Evolutionary conservation across 2,329 filamentous ascomycete genomes (phyloP).

Genomic region (Fusarium lateritium): DNA sequence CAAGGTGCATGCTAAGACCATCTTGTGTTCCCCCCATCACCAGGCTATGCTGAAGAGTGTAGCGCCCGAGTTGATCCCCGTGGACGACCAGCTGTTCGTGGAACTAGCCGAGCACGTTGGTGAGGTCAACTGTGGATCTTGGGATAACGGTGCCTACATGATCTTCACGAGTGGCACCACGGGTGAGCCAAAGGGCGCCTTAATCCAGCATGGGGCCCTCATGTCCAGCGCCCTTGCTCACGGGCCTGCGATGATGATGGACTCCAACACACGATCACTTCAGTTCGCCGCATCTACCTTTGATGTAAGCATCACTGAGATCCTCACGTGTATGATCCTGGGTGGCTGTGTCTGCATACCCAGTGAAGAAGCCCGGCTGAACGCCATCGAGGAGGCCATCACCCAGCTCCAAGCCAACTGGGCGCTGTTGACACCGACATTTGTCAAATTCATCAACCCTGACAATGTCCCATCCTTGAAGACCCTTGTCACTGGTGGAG

Average conservation of each 20-base stretch:
- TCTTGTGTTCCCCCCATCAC: constrained; percentile 45
- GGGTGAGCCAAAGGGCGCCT: constrained; percentile 37
- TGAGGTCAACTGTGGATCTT: constrained; percentile 15
- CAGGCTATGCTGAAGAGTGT: constrained; percentile 25
- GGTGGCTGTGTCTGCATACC: constrained; percentile 55
- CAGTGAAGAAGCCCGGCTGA: constrained; percentile 57
- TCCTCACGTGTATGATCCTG: constrained; percentile 33
- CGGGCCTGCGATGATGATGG: constrained; percentile 46
- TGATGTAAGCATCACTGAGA: constrained; percentile 50
- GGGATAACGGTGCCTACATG: constrained; percentile 42
- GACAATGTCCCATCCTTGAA: constrained; percentile 35
- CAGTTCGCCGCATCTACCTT: constrained; percentile 54
- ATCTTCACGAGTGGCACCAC: constrained; percentile 44
- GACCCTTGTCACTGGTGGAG: constrained; percentile 45
- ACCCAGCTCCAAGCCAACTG: constrained; percentile 39
- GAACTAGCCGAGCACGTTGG: neutral
- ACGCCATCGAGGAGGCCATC: constrained; percentile 50
- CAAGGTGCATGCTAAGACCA: constrained; percentile 36
- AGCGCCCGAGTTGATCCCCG: constrained; percentile 33
- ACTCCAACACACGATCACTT: constrained; percentile 47
- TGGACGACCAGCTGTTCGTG: constrained; percentile 33
- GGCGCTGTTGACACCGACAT: constrained; percentile 39
- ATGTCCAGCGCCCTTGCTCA: constrained; percentile 39
- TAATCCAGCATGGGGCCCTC: constrained; percentile 43
- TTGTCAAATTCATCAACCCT: constrained; percentile 40